These are phyloP conservation scores for Diplotaxis tenuifolia DNA, from an alignment of 345 rosid genomes.

Conservation along the genomic window DNA sequence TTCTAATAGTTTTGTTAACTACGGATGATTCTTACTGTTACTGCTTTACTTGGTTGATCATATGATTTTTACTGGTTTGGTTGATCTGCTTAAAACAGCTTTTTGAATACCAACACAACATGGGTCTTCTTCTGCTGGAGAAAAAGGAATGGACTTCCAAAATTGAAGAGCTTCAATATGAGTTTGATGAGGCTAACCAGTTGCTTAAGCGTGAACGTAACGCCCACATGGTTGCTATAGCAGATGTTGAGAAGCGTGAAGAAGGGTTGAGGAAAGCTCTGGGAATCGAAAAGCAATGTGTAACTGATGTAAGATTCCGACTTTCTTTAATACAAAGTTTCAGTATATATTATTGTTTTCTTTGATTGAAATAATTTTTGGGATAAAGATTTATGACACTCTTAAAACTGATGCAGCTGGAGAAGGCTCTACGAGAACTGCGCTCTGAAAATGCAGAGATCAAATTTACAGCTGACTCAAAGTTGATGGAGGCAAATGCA, in stretches of 20 bases:
- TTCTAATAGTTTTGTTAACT: neutral
- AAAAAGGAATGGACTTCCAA: conserved; percentile 78
- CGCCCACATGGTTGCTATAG: conserved; percentile 63
- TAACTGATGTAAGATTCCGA: conserved; percentile 65
- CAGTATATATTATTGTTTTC: neutral
- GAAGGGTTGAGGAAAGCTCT: conserved; percentile 81
- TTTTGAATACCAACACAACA: conserved; percentile 84
- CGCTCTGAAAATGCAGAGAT: conserved; percentile 88
- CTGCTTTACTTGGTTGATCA: neutral
- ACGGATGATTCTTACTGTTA: neutral
- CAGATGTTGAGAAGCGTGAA: conserved; percentile 79
- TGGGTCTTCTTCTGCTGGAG: conserved; percentile 95
- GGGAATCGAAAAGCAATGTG: conserved; percentile 93
- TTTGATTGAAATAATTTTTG: neutral
- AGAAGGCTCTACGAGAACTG: conserved; percentile 78
- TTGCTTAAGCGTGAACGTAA: conserved; percentile 69
- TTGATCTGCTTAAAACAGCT: conserved; percentile 49
- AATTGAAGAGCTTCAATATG: conserved; percentile 62
- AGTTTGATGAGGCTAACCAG: conserved; percentile 57
- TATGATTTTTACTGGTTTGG: neutral
- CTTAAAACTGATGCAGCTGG: conserved; percentile 51
- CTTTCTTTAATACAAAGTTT: neutral
- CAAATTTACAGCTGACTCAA: conserved; percentile 88
- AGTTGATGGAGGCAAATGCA: conserved; percentile 84
- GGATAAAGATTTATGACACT: neutral